Conservation (phyloP, 169 alveolate genomes). For the Eimeria falciformis region DNA sequence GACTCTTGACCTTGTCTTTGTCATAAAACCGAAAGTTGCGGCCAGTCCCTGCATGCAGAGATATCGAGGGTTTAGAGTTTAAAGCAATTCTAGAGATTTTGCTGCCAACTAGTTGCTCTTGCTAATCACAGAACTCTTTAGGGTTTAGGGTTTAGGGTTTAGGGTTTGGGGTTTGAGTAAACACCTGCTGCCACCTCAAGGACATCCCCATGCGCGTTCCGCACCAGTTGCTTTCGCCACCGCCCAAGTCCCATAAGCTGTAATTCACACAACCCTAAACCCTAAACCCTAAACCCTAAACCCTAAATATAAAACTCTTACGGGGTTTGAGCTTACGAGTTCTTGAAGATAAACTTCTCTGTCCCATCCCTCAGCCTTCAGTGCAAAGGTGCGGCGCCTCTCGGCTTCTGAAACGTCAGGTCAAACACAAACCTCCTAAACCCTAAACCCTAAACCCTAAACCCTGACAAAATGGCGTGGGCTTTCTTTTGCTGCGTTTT, state of each 20-base stretch:
- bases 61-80: background rate
- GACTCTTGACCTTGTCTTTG: slow-evolving; percentile 13
- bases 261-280: background rate
- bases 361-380: slow-evolving; percentile 67
- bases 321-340: background rate
- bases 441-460: background rate
- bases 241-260: slow-evolving; percentile 55
- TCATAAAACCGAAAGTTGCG: slow-evolving; percentile 64
- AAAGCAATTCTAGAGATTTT: no score
- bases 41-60: slow-evolving; percentile 64
- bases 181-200: slow-evolving; percentile 74
- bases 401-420: slow-evolving; percentile 54
- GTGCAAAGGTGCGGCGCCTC: slow-evolving; percentile 45
- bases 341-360: slow-evolving; percentile 13
- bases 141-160: background rate
- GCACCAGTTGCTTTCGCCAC: slow-evolving; percentile 52
- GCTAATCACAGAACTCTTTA: background rate
- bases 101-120: background rate
- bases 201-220: slow-evolving; percentile 64
- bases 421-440: background rate
- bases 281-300: background rate
- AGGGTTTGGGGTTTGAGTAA: background rate
- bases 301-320: background rate
- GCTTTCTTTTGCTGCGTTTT: background rate
- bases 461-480: background rate